phyloP scores from a whole-genome alignment of 345 rosid genomes.

The Eucalyptus polybractea region DNA sequence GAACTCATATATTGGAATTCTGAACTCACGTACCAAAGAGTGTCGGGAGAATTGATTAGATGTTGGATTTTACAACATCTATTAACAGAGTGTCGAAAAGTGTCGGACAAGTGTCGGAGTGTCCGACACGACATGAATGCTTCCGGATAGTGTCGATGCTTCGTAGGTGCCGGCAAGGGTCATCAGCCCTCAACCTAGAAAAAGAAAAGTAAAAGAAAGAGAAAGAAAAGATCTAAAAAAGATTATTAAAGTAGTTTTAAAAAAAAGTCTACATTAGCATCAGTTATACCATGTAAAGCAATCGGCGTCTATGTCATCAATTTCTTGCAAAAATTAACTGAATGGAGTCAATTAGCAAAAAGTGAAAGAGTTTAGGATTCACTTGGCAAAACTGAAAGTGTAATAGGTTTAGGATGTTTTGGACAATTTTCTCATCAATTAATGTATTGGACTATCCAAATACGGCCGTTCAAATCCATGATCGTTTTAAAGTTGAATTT shows the following conservation, averaged over 20 bases:
- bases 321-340: too few relatives aligned
- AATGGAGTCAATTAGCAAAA: neutral
- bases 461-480: neutral
- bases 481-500: neutral
- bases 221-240: neutral
- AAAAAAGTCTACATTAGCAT: rapidly evolving
- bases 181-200: neutral
- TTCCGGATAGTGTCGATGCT: rapidly evolving
- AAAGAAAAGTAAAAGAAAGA: too few relatives aligned
- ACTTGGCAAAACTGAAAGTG: neutral
- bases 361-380: too few relatives aligned
- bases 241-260: too few relatives aligned
- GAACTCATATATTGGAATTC: rapidly evolving
- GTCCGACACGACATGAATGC: rapidly evolving
- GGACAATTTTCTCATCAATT: neutral
- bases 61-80: too few relatives aligned
- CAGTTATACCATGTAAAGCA: rapidly evolving
- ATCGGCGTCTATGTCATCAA: too few relatives aligned
- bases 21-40: rapidly evolving
- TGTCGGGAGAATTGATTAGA: too few relatives aligned
- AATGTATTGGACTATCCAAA: neutral
- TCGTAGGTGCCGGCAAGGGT: rapidly evolving
- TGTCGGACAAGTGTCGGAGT: rapidly evolving
- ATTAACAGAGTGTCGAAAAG: rapidly evolving
- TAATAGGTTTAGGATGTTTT: too few relatives aligned